phyloP scores from a whole-genome alignment of 371 early-diverging fungal species.

The Mucor velutinosus region DNA sequence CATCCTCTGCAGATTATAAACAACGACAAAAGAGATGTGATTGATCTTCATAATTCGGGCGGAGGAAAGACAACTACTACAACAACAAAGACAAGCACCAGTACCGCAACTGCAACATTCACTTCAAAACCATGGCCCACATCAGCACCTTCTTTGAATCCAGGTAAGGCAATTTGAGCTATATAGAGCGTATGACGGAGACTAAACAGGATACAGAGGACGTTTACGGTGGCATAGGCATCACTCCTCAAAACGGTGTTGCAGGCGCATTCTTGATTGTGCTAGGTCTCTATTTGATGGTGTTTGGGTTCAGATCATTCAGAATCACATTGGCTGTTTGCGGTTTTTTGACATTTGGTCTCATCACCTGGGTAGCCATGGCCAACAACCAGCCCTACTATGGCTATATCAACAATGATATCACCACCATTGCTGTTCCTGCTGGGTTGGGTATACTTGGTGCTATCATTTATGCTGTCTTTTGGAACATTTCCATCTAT shows the following conservation, averaged over 20 bases:
- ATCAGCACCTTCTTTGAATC: slow-evolving; percentile 8
- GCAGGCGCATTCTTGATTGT: slow-evolving; percentile 35
- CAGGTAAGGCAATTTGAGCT: slow-evolving; percentile 5
- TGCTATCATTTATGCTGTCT: slow-evolving; percentile 27
- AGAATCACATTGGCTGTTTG: slow-evolving; percentile 31
- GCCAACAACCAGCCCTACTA: slow-evolving; percentile 28
- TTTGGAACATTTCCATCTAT: slow-evolving; percentile 26
- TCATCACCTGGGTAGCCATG: slow-evolving; percentile 32
- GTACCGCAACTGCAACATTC: slow-evolving; percentile 1
- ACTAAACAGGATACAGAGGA: slow-evolving; percentile 6
- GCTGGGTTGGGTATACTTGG: slow-evolving; percentile 25
- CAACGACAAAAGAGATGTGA: slow-evolving; percentile 12
- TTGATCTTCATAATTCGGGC: slow-evolving; percentile 19
- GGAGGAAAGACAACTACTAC: slow-evolving; percentile 8
- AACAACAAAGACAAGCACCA: neutral
- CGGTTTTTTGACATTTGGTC: slow-evolving; percentile 39
- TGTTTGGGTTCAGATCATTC: slow-evolving; percentile 35
- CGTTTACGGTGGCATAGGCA: slow-evolving; percentile 21
- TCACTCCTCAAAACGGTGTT: slow-evolving; percentile 38
- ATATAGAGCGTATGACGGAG: neutral
- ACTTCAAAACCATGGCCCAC: slow-evolving; percentile 1
- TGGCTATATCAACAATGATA: slow-evolving; percentile 27
- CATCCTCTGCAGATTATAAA: neutral
- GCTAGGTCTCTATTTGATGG: slow-evolving; percentile 32
- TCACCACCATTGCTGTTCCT: slow-evolving; percentile 28